Evolutionary conservation across 2,329 filamentous ascomycete species (phyloP).

Genomic region (Hypoxylon sp.): DNA sequence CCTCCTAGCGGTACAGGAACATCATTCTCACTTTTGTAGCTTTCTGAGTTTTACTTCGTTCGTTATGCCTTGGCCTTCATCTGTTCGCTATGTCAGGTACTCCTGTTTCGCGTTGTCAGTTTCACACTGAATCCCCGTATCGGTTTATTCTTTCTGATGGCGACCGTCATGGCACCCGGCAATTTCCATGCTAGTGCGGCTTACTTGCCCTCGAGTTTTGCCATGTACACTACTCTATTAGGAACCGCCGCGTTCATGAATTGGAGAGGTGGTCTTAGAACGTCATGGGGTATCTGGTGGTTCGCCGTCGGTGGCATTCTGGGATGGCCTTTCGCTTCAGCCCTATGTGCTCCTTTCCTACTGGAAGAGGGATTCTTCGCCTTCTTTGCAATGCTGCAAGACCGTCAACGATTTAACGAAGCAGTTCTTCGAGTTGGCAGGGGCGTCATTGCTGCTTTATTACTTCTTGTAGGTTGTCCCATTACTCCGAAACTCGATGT

Average conservation of each 20-base stretch:
- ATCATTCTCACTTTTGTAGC: conserved; percentile 47
- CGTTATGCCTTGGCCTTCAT: conserved; percentile 76
- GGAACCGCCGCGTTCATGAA: conserved; percentile 91
- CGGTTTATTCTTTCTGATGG: conserved; percentile 82
- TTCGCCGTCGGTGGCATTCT: conserved; percentile 86
- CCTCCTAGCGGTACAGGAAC: conserved; percentile 5
- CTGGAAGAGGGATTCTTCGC: conserved; percentile 75
- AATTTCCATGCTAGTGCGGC: conserved; percentile 92
- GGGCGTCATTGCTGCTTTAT: conserved; percentile 71
- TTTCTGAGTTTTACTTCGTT: conserved; percentile 86
- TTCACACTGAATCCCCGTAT: conserved; percentile 82
- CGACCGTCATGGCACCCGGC: conserved; percentile 81
- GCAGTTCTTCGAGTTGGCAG: conserved; percentile 69
- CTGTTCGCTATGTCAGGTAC: conserved; percentile 83
- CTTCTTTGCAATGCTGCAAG: conserved; percentile 59
- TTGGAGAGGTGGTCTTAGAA: conserved; percentile 81
- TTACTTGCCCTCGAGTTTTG: conserved; percentile 92
- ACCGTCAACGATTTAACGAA: conserved; percentile 67
- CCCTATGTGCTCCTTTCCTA: conserved; percentile 81
- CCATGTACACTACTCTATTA: conserved; percentile 92
- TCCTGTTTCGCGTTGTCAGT: conserved; percentile 81
- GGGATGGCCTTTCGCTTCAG: conserved; percentile 94
- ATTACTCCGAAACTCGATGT: not conserved
- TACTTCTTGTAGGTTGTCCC: conserved; percentile 70
- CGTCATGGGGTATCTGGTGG: conserved; percentile 85